Base-by-base conservation (phyloP, 2,329 filamentous ascomycete genomes). In the Talaromyces piceae region DNA sequence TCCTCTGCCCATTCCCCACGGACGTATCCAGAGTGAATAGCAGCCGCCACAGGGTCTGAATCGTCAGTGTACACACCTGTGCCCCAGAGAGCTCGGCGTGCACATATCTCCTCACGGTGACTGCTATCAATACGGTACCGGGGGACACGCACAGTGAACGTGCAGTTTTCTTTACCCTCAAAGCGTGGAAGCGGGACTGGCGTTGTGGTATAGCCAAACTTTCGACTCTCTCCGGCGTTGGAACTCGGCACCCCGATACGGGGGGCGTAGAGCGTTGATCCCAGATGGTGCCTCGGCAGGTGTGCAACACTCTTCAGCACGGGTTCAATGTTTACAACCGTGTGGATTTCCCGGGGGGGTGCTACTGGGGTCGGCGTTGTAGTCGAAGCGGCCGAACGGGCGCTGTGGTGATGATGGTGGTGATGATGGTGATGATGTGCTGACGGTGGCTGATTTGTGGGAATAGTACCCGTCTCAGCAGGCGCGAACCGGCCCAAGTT, bases 1-100 rank as follows among this genome's bases (percentile, higher is more conserved):
- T 88, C 86, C 5, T 90, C 83, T 4, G 82, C 76, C 86, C 91
- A 95, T 60, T 91, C 88, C 28, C 91, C 91, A 39, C 85, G 83
- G 58, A 98, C 86, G 83, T 90, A 97, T 3, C 93, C 93, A 1
- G 84, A 84, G 66, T 98, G 93, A 43, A 98, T 91, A 54, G 91
- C 91, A 2, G 91, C 91, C 0, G 90, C 91, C 22, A 98, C 79
- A 0, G 93, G 83, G 63, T 98, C 93, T 0, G 90, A 95, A 68
- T 98, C 93, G 60, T 98, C 93, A 0, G 90, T 95, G 65, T 97
- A 97, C 5, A 98, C 80, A 31, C 94, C 91, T 0, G 89, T 93
- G 1, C 93, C 93, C 91, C 91, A 98, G 0, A 98, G 68, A 6
- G 88, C 87, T 18, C 86, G 80, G 28, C 88, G 81, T 6, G 82